Conservation (phyloP, 2,329 filamentous ascomycete species). For the Blastomyces silverae region DNA sequence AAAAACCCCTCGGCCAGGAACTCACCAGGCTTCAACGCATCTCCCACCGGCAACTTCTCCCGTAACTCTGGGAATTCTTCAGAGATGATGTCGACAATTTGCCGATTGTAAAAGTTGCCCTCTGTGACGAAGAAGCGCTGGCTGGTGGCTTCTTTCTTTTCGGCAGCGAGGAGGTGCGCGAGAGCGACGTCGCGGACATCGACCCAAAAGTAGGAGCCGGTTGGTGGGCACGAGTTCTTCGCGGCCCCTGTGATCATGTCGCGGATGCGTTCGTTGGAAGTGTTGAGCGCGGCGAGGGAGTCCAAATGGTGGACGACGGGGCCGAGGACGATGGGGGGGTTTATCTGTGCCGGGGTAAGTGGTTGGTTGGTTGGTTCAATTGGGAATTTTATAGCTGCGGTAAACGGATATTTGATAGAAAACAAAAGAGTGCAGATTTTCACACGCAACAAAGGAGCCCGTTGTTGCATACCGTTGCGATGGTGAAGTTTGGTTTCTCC, state of each 20-base stretch:
- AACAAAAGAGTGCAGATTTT: neutral
- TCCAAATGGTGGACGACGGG: conserved; percentile 59
- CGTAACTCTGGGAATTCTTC: conserved; percentile 40
- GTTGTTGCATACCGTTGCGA: conserved; percentile 48
- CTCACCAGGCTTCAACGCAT: conserved; percentile 28
- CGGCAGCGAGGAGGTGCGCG: conserved; percentile 44
- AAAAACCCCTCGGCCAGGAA: conserved; percentile 27
- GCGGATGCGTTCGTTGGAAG: conserved; percentile 61
- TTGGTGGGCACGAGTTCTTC: conserved; percentile 52
- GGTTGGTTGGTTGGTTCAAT: neutral
- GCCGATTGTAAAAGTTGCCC: conserved; percentile 40
- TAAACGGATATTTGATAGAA: no score
- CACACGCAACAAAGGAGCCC: neutral
- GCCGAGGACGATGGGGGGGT: conserved; percentile 57
- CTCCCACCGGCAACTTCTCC: conserved; percentile 37
- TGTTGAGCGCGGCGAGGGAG: conserved; percentile 60
- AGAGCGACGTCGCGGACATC: conserved; percentile 46
- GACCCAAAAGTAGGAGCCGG: conserved; percentile 54
- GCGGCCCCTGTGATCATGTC: conserved; percentile 56
- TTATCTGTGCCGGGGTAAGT: conserved; percentile 25
- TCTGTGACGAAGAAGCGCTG: conserved; percentile 43
- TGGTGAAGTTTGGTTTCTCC: conserved; percentile 52
- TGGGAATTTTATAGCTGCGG: neutral
- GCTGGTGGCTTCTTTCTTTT: conserved; percentile 40
- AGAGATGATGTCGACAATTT: conserved; percentile 38